A percentile compares a stretch with the other conserved stretches of the same genome.
phyloP scores from a whole-genome alignment of 345 rosid genomes.

The Camelina neglecta region DNA sequence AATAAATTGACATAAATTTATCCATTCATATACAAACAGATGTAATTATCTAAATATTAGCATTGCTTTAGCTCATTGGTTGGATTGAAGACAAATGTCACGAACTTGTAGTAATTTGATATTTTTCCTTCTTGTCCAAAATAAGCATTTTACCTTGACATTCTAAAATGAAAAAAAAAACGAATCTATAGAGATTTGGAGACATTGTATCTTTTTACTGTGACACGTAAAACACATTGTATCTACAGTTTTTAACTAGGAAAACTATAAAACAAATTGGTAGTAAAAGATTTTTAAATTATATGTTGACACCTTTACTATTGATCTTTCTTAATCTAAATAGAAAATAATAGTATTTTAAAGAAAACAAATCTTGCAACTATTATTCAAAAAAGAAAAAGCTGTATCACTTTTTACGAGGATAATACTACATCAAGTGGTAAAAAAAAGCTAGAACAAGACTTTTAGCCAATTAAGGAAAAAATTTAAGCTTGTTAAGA shows the following conservation, averaged over 20 bases:
- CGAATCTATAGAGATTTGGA: neutral
- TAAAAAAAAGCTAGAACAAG: neutral
- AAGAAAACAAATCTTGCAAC: neutral
- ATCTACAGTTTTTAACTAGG: neutral
- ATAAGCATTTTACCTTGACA: neutral
- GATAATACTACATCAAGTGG: neutral
- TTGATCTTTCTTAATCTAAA: too few species aligned
- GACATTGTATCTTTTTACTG: neutral
- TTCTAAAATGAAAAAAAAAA: neutral
- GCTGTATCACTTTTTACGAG: neutral
- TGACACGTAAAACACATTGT: neutral
- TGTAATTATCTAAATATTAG: neutral
- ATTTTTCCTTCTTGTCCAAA: neutral
- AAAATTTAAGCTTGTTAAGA: neutral
- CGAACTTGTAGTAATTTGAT: too few species aligned
- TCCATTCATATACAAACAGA: neutral
- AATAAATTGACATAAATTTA: neutral
- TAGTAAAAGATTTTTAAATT: too few species aligned
- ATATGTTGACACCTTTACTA: too few species aligned
- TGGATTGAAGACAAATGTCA: neutral
- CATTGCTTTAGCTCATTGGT: neutral
- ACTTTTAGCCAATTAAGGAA: neutral
- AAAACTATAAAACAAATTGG: too few species aligned
- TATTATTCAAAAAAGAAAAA: too few species aligned
- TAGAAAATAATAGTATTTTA: too few species aligned